phyloP scores from a whole-genome alignment of 1,139 yeast species.

The Pichia sp. region DNA sequence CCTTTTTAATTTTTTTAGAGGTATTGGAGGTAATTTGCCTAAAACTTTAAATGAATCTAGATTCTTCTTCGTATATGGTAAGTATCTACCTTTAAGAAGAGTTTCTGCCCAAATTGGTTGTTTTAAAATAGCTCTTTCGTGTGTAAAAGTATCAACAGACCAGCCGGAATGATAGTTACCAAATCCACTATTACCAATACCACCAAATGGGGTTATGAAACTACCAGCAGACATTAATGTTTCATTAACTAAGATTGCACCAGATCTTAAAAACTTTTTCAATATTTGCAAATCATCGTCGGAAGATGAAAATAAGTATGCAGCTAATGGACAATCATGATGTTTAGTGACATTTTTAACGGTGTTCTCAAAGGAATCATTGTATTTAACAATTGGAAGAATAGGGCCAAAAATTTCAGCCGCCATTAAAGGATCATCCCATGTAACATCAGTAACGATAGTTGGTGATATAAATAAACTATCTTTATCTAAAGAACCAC shows the following conservation, averaged over 20 bases:
- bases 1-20: constrained; percentile 31
- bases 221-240: constrained; percentile 67
- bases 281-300: constrained; percentile 48
- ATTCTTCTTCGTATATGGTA: constrained; percentile 49
- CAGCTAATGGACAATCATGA: constrained; percentile 86
- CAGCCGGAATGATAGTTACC: constrained; percentile 77
- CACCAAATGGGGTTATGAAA: constrained; percentile 83
- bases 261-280: constrained; percentile 55
- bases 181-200: constrained; percentile 77
- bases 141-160: constrained; percentile 72
- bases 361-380: constrained; percentile 39
- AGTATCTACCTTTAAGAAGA: constrained; percentile 55
- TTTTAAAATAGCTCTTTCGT: constrained; percentile 61
- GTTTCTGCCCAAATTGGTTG: constrained; percentile 67
- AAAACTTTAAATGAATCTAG: constrained; percentile 31
- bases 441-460: constrained; percentile 50
- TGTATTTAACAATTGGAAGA: constrained; percentile 62
- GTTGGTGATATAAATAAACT: constrained; percentile 69
- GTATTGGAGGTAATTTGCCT: constrained; percentile 10
- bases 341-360: constrained; percentile 41
- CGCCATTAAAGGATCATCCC: constrained; percentile 68
- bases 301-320: constrained; percentile 62
- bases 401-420: constrained; percentile 84
- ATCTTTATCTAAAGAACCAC: constrained; percentile 41
- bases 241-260: constrained; percentile 70